Percentiles rank a stretch among this genome's conserved stretches.
These are phyloP conservation scores for Echria macrotheca DNA, from an alignment of 495 filamentous ascomycete species.

Conservation along the genomic window DNA sequence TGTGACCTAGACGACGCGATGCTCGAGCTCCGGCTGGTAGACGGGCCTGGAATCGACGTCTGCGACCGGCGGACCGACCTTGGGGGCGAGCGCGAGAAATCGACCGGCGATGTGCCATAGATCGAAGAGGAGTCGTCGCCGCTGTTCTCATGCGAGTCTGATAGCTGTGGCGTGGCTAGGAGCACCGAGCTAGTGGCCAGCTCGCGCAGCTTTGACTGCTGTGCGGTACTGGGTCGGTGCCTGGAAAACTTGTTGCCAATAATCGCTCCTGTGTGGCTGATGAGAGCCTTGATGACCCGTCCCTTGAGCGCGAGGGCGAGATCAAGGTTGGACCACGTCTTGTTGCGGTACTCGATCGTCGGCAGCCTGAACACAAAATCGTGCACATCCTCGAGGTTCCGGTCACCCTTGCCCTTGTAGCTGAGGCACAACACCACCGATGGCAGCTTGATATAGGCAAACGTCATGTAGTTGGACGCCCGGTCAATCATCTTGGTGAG, in stretches of 20 bases:
- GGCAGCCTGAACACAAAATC: constrained; percentile 96
- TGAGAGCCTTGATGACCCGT: constrained; percentile 86
- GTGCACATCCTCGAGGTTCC: constrained; percentile 93
- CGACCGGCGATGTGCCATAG: constrained; percentile 41
- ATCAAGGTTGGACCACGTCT: constrained; percentile 98
- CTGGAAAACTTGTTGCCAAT: constrained; percentile 94
- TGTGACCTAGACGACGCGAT: constrained; percentile 41
- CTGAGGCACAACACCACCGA: constrained; percentile 91
- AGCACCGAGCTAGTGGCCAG: constrained; percentile 60
- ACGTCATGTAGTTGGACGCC: constrained; percentile 94
- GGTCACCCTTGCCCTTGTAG: constrained; percentile 93
- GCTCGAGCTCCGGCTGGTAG: constrained; percentile 42
- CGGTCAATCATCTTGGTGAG: constrained; percentile 97
- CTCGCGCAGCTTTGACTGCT: constrained; percentile 74
- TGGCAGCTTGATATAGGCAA: constrained; percentile 90
- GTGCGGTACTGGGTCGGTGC: constrained; percentile 71
- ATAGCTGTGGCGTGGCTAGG: constrained; percentile 33
- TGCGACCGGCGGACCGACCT: constrained; percentile 36
- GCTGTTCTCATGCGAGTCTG: constrained; percentile 38
- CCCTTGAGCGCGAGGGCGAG: constrained; percentile 87
- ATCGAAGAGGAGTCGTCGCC: constrained; percentile 46
- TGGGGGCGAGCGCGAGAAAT: constrained; percentile 47
- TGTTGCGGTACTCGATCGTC: constrained; percentile 91
- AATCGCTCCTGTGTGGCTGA: constrained; percentile 93
- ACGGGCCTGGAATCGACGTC: constrained; percentile 33